A percentile compares a stretch with the other conserved stretches of the same genome.
Conservation (phyloP, 495 filamentous ascomycete species). For the Lasiosphaeriaceae sp. region DNA sequence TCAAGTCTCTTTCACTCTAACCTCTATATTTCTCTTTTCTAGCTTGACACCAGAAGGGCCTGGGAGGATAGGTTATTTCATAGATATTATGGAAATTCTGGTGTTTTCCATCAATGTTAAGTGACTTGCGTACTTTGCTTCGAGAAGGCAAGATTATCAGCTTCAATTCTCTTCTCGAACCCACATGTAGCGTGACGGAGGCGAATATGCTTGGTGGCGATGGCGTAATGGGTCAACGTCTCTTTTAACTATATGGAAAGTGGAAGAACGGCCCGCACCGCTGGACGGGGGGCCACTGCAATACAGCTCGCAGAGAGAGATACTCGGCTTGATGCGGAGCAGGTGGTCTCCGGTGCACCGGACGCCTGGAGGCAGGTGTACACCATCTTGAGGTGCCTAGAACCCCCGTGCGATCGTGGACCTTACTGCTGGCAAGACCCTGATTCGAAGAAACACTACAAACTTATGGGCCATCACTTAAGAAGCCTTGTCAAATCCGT, state of each 20-base stretch:
- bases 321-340: slow-evolving; percentile 1
- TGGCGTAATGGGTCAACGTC: slow-evolving; percentile 1
- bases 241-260: slow-evolving; percentile 9
- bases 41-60: slow-evolving; percentile 12
- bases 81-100: slow-evolving; percentile 6
- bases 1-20: slow-evolving; percentile 1
- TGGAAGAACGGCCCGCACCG: slow-evolving; percentile 4
- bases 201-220: slow-evolving; percentile 5
- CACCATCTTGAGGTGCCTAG: slow-evolving; percentile 1
- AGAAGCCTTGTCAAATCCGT: slow-evolving; percentile 1
- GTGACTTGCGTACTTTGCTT: background rate
- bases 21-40: slow-evolving; percentile 5
- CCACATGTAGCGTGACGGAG: background rate
- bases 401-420: background rate
- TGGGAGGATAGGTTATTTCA: slow-evolving; percentile 8
- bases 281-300: slow-evolving; percentile 4
- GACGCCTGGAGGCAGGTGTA: slow-evolving; percentile 1
- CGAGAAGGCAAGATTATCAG: slow-evolving; percentile 1
- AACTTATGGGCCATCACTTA: slow-evolving; percentile 4
- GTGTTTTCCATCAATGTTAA: background rate
- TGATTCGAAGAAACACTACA: slow-evolving; percentile 1
- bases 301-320: slow-evolving; percentile 2
- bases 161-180: background rate
- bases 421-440: slow-evolving; percentile 4
- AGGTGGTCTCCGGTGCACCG: background rate